Evolutionary conservation across 2,329 filamentous ascomycete genomes (phyloP), one percentile per base, ranked within the genome.

Genomic region (Alternaria rosae): DNA sequence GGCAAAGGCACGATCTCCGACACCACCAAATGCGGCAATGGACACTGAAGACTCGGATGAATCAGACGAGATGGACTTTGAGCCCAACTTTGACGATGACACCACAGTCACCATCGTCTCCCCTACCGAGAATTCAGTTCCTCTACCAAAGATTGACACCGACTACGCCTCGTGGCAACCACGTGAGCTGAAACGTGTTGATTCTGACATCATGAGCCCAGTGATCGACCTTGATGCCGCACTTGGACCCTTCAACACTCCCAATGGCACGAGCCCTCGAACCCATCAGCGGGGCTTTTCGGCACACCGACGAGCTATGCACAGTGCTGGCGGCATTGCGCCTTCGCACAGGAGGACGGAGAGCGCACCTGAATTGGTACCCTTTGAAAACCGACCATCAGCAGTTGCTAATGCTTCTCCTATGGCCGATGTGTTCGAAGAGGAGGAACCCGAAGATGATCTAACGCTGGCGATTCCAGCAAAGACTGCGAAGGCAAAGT

Each of bases 191-290:
- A 71, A 75, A 51, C 75, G 73, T 79, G 82, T 68, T 61, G 64
- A 79, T 52, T 76, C 78, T n/a, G 92, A 96, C 61, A 78, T 87
- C 4, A 86, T 90, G 54, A 92, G 89, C 73, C 90, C 92, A 8
- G 91, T 97, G 78, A 96, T 99, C 66, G 95, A 99, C 78, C 83
- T 99, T 43, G 95, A 99, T 80, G 94, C 94, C 17, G 95, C 94
- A 25, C 85, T 98, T 2, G 94, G 93, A 2, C 93, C 94, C 0
- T 97, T 97, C 79, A 95, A 96, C 72, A 97, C 93, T 0, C 91
- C 92, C 25, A 82, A 89, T 61, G 91, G 89, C 64, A 87, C 88
- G 3, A 89, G 88, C 8, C 88, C 91, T 67, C 83, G 83, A 61
- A 84, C 85, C 1, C 71, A 72, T 11, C 73, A 77, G 56, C 75